Conservation (phyloP, 2,329 filamentous ascomycete species). For the Aureobasidium subglaciale region DNA sequence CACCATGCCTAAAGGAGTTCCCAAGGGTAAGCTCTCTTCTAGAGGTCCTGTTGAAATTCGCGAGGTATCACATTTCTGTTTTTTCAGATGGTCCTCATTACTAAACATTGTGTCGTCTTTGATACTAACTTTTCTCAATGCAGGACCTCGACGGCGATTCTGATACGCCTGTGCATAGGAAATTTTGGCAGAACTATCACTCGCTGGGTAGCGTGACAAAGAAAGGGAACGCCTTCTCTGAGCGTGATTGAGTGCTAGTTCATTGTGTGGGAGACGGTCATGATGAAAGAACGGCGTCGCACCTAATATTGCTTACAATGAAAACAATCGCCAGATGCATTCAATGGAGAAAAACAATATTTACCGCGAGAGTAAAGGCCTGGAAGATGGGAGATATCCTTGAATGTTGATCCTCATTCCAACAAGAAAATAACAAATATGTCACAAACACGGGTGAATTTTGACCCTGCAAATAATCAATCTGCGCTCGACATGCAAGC, state of each 20-base stretch:
- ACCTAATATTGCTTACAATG: too few species aligned
- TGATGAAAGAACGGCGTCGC: too few species aligned
- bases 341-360: too few species aligned
- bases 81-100: neutral
- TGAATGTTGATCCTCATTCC: too few species aligned
- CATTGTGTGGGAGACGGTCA: neutral
- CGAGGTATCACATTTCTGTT: neutral
- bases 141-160: neutral
- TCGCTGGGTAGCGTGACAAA: neutral
- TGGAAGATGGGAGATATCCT: too few species aligned
- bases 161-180: neutral
- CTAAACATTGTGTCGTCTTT: neutral
- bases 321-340: neutral
- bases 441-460: too few species aligned
- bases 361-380: too few species aligned
- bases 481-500: neutral
- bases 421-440: too few species aligned
- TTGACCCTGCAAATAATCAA: neutral
- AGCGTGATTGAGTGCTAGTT: neutral
- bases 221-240: neutral
- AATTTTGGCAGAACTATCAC: neutral
- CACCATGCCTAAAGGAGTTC: neutral
- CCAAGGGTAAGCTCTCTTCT: constrained; percentile 8
- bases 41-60: neutral
- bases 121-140: neutral